These are phyloP conservation scores for Entoloma clypeatum DNA, from an alignment of 1,284 basidiomycete genomes.

Conservation along the genomic window DNA sequence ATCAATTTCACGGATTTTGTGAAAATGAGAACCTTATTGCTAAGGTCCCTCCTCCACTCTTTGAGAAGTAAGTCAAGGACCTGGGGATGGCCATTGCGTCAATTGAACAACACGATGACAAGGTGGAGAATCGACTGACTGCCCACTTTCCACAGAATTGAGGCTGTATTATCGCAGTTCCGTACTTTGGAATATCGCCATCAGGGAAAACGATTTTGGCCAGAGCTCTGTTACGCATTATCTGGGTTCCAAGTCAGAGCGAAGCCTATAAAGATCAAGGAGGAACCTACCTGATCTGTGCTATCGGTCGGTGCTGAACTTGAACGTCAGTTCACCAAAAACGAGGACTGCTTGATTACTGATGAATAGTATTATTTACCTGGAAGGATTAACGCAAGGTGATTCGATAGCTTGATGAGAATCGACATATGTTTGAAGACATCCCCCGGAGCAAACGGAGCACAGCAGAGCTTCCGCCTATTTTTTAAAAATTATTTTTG, in stretches of 20 bases:
- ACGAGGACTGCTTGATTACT: slow-evolving; percentile 3
- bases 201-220: slow-evolving; percentile 54
- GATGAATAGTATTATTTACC: slow-evolving; percentile 34
- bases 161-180: slow-evolving; percentile 53
- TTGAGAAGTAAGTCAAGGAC: slow-evolving; percentile 62
- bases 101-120: slow-evolving; percentile 1
- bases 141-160: slow-evolving; percentile 83
- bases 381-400: slow-evolving; percentile 78
- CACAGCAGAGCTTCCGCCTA: slow-evolving; percentile 66
- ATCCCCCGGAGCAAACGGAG: slow-evolving; percentile 56
- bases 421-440: slow-evolving; percentile 74
- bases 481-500: slow-evolving; percentile 1
- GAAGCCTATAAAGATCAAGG: not conserved
- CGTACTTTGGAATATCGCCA: slow-evolving; percentile 54
- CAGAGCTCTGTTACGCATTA: slow-evolving; percentile 54
- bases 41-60: slow-evolving; percentile 58
- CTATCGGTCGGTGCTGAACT: slow-evolving; percentile 55
- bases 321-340: no score
- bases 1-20: slow-evolving; percentile 82
- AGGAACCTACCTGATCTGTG: slow-evolving; percentile 51
- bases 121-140: slow-evolving; percentile 39
- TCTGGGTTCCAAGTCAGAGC: no score
- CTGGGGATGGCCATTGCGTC: slow-evolving; percentile 32
- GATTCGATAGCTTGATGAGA: slow-evolving; percentile 83
- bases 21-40: slow-evolving; percentile 82